These are phyloP conservation scores for Cladobotryum mycophilum DNA, from an alignment of 2,329 filamentous ascomycete species.

Conservation along the genomic window DNA sequence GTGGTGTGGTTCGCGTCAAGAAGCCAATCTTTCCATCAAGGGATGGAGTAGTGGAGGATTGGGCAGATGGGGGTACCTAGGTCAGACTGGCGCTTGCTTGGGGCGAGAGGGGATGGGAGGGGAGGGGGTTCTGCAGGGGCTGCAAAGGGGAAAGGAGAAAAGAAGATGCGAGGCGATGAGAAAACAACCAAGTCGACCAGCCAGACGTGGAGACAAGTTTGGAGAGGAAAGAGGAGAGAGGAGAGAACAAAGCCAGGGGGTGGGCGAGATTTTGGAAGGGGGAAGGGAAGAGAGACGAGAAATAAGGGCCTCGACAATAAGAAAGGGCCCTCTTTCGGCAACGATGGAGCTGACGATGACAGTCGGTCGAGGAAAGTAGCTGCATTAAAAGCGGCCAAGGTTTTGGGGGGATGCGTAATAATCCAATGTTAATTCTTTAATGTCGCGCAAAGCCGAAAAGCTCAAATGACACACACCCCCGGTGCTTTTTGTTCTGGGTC, in stretches of 20 bases:
- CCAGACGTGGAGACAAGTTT: neutral
- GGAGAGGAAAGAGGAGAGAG: constrained; percentile 13
- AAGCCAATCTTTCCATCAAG: constrained; percentile 14
- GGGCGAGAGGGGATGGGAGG: neutral
- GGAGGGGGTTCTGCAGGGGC: constrained; percentile 8
- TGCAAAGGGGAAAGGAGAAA: constrained; percentile 2
- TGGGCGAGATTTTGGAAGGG: constrained; percentile 1
- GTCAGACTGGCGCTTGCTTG: constrained; percentile 2
- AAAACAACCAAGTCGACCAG: neutral
- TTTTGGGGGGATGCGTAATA: neutral
- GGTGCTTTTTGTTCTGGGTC: too few species aligned
- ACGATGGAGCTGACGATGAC: constrained; percentile 2
- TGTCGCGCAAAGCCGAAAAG: too few species aligned
- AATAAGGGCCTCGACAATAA: constrained; percentile 1
- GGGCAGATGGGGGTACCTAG: constrained; percentile 1
- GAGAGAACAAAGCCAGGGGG: constrained; percentile 15
- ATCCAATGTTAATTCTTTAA: neutral
- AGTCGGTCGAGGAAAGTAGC: constrained; percentile 18
- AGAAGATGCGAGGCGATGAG: constrained; percentile 6
- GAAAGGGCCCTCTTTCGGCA: neutral
- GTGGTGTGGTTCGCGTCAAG: constrained; percentile 22
- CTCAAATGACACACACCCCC: too few species aligned
- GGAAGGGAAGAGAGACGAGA: constrained; percentile 2
- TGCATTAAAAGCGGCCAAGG: constrained; percentile 21
- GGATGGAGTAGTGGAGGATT: constrained; percentile 18